Evolutionary conservation across 257 asterid species (phyloP).

Genomic region (Thymus quinquecostatus): DNA sequence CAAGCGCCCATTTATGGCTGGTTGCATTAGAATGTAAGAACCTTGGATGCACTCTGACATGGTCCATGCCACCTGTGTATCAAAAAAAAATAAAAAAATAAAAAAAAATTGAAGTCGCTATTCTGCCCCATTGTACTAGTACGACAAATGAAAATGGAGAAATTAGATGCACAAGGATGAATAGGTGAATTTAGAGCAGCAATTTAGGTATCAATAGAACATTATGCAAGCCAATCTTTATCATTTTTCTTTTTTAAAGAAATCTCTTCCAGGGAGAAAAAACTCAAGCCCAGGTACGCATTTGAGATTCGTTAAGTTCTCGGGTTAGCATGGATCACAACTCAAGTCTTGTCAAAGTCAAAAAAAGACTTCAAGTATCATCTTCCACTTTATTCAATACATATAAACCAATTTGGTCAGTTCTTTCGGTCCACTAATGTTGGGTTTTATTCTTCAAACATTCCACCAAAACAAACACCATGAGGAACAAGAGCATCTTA

Average conservation of each 20-base stretch:
- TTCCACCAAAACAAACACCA: neutral
- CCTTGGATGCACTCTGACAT: constrained; percentile 91
- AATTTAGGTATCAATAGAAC: constrained; percentile 6
- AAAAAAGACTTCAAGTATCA: neutral
- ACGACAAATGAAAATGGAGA: constrained; percentile 1
- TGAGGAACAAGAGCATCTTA: neutral
- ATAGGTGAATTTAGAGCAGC: constrained; percentile 13
- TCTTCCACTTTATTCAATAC: constrained; percentile 17
- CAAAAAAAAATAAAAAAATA: constrained; percentile 12
- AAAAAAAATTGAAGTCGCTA: constrained; percentile 19
- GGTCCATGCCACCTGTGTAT: constrained; percentile 87
- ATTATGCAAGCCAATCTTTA: neutral
- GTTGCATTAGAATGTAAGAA: constrained; percentile 97
- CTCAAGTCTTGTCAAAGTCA: constrained; percentile 11
- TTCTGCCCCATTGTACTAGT: constrained; percentile 15
- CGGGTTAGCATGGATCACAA: neutral
- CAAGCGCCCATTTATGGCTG: constrained; percentile 99
- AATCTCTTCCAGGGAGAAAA: neutral
- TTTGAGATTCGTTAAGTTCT: neutral
- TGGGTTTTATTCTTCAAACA: constrained; percentile 16
- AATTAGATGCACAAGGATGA: constrained; percentile 3
- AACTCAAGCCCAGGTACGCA: neutral
- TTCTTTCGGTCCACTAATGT: neutral
- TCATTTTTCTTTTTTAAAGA: neutral
- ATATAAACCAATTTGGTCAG: neutral